These are phyloP conservation scores for Kazachstania africana DNA, from an alignment of 805 yeast genomes.

Conservation along the genomic window DNA sequence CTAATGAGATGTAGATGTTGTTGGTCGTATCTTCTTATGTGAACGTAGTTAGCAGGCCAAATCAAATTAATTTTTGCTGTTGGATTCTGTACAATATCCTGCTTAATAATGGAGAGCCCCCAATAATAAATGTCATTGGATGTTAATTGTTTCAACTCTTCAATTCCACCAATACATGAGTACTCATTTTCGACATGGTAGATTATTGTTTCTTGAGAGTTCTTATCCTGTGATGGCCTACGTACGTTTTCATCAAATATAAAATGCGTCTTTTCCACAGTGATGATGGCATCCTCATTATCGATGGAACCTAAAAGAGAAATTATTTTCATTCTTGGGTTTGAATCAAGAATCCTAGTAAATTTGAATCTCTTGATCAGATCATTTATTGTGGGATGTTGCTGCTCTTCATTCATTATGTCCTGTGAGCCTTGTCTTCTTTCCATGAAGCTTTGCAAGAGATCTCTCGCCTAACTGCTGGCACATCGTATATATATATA, in stretches of 20 bases:
- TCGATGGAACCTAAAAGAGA: conserved; percentile 61
- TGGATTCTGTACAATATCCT: conserved; percentile 37
- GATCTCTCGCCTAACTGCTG: no score
- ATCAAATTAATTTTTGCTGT: conserved; percentile 64
- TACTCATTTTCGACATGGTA: conserved; percentile 17
- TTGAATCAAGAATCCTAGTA: conserved; percentile 37
- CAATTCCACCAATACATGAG: conserved; percentile 21
- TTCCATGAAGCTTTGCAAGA: no score
- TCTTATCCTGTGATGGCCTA: conserved; percentile 27
- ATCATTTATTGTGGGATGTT: no score
- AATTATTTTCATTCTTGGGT: conserved; percentile 54
- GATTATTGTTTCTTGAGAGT: conserved; percentile 8
- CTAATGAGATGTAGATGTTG: conserved; percentile 46
- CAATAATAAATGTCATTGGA: conserved; percentile 77
- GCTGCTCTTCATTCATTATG: no score
- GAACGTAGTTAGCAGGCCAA: conserved; percentile 81
- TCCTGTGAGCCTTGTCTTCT: no score
- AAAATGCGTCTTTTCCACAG: conserved; percentile 65
- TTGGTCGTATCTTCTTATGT: conserved; percentile 57
- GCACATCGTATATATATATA: no score
- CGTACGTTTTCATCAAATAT: conserved; percentile 17
- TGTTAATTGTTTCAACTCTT: conserved; percentile 33
- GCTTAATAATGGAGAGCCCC: conserved; percentile 48
- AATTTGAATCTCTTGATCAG: conserved; percentile 34
- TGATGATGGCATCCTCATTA: conserved; percentile 49